Evolutionary conservation across 805 yeast species (phyloP).

Genomic region (Candida jianshihensis): DNA sequence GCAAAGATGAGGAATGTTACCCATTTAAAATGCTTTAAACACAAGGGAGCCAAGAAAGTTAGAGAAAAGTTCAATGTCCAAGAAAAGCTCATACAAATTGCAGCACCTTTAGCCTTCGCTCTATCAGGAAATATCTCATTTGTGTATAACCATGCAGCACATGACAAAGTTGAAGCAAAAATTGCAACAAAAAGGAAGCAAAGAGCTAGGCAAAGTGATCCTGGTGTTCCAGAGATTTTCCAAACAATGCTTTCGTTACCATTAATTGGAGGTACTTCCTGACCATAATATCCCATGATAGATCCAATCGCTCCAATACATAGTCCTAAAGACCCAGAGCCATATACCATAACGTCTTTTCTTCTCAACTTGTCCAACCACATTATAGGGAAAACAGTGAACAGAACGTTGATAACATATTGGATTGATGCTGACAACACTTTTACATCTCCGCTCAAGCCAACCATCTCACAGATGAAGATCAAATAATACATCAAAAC

Average conservation of each 20-base stretch:
- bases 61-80: conserved; percentile 35
- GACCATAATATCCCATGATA: conserved; percentile 31
- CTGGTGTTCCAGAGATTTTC: conserved; percentile 31
- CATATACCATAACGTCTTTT: conserved; percentile 40
- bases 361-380: conserved; percentile 38
- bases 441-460: conserved; percentile 29
- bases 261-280: conserved; percentile 22
- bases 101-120: conserved; percentile 40
- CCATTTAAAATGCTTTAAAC: conserved; percentile 30
- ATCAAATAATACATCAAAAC: conserved; percentile 37
- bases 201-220: conserved; percentile 36
- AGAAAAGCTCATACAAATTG: conserved; percentile 38
- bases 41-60: conserved; percentile 34
- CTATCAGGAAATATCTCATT: conserved; percentile 40
- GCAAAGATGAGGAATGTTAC: conserved; percentile 36
- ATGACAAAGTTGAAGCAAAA: conserved; percentile 37
- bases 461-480: conserved; percentile 42
- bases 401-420: conserved; percentile 32
- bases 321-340: conserved; percentile 30
- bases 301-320: conserved; percentile 30
- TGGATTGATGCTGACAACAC: conserved; percentile 31
- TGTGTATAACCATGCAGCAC: conserved; percentile 44
- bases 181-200: conserved; percentile 39
- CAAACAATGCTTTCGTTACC: conserved; percentile 30
- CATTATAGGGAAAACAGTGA: conserved; percentile 38